Conservation (phyloP, 768 basidiomycete genomes). For the Lenzites betulinus region DNA sequence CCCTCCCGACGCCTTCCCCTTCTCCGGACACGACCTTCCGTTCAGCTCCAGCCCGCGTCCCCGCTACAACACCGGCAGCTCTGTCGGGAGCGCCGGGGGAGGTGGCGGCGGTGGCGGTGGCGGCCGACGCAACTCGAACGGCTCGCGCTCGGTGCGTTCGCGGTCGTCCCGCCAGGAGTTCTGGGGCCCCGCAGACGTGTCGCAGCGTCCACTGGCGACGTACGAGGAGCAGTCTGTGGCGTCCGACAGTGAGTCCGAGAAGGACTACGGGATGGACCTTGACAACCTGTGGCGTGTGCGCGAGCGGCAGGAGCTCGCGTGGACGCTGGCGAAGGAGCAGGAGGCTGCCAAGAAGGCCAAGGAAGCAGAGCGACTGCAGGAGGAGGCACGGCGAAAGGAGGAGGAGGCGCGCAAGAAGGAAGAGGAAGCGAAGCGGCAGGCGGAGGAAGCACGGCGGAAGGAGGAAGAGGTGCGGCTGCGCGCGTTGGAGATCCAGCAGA, state of each 20-base stretch:
- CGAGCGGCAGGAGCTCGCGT: constrained; percentile 10
- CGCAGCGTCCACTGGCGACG: constrained; percentile 19
- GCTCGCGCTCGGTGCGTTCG: constrained; percentile 29
- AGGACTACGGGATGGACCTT: constrained; percentile 23
- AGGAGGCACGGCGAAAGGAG: constrained; percentile 22
- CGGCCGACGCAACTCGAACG: constrained; percentile 27
- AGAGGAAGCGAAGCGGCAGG: constrained; percentile 25
- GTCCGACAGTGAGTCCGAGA: constrained; percentile 24
- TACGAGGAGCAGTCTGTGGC: constrained; percentile 27
- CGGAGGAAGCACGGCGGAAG: constrained; percentile 26
- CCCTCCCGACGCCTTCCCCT: constrained; percentile 17
- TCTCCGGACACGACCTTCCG: constrained; percentile 12
- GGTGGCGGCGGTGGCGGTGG: background rate
- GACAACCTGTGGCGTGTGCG: constrained; percentile 17
- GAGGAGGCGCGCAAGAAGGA: constrained; percentile 23
- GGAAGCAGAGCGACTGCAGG: constrained; percentile 12
- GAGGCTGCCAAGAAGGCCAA: constrained; percentile 5
- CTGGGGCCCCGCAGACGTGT: constrained; percentile 16
- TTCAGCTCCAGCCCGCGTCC: constrained; percentile 8
- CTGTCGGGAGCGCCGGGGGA: background rate
- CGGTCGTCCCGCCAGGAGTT: constrained; percentile 21
- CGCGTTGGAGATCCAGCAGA: constrained; percentile 24
- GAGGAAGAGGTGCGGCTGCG: constrained; percentile 28
- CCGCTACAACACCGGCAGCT: constrained; percentile 5
- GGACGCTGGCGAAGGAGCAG: constrained; percentile 12